These are phyloP conservation scores for Starmerella stellata DNA, from an alignment of 805 yeast genomes.

Conservation along the genomic window DNA sequence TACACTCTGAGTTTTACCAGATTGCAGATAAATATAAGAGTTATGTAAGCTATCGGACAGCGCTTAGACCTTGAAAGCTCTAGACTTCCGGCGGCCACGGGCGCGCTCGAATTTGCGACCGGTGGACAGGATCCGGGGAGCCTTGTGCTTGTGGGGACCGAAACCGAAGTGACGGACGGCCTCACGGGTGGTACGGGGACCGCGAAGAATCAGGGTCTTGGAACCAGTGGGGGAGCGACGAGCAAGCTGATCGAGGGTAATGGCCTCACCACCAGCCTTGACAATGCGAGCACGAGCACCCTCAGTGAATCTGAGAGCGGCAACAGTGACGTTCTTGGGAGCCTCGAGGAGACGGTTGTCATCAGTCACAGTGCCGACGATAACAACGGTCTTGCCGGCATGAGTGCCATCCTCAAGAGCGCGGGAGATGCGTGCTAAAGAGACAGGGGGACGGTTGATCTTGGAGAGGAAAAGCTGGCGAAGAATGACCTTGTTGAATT, in stretches of 20 bases:
- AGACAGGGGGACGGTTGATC: slow-evolving; percentile 99
- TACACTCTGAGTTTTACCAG: too few relatives aligned
- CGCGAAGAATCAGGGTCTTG: slow-evolving; percentile 95
- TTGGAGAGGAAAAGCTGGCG: slow-evolving; percentile 90
- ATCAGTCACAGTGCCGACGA: slow-evolving; percentile 98
- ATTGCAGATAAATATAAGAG: background rate
- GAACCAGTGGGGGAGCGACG: slow-evolving; percentile 98
- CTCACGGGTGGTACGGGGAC: slow-evolving; percentile 98
- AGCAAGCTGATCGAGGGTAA: slow-evolving; percentile 98
- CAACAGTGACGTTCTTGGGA: slow-evolving; percentile 86
- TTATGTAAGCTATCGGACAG: slow-evolving; percentile 1
- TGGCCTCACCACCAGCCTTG: slow-evolving; percentile 99
- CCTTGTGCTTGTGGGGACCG: slow-evolving; percentile 99
- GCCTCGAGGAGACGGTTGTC: slow-evolving; percentile 83
- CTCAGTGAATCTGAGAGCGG: slow-evolving; percentile 98
- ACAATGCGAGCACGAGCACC: slow-evolving; percentile 94
- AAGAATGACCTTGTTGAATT: slow-evolving; percentile 96
- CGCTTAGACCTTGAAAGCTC: slow-evolving; percentile 98
- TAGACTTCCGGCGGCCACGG: slow-evolving; percentile 98
- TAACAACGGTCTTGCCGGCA: slow-evolving; percentile 81
- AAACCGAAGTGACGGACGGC: slow-evolving; percentile 99
- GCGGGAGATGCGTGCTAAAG: slow-evolving; percentile 76
- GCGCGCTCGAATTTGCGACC: slow-evolving; percentile 99
- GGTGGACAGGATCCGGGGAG: slow-evolving; percentile 91
- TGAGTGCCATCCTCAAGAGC: slow-evolving; percentile 72